Base-by-base conservation (phyloP, 2,329 filamentous ascomycete genomes). In the Arachnomyces sp. region DNA sequence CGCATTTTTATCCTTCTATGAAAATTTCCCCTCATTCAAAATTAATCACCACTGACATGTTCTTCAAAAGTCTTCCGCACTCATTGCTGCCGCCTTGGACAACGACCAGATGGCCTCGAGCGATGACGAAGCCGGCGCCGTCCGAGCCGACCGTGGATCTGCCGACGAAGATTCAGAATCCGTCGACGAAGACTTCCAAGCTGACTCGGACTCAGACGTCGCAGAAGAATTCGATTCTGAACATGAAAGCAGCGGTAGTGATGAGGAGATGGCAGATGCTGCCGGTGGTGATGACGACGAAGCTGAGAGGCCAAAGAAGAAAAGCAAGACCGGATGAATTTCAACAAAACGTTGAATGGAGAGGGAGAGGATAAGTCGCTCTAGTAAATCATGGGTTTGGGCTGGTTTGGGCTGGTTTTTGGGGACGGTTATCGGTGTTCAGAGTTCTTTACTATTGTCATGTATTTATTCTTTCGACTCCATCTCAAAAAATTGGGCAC, bases 81-180 rank as follows among this genome's bases (percentile, higher is more conserved):
- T 82, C 43, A 77, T 95, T 44, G 84, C 86, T 25, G 85, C 86
- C 8, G 88, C 87, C 15, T 77, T 95, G 45, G 78, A 87, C 45
- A 82, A 93, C 52, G 83, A 92, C 49, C 86, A 80, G 56, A 83
- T 93, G 65, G 83, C 80, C 53, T 84, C 80, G 48, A 90, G 85
- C 17, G 89, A 94, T 51, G 88, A 93, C 45, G 84, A 88, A 48
- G 82, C 84, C 31, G 83, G 82, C 6, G 79, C 72, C 18, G 76
- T 65, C 44, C 76, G 78, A 49, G 77, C 82, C 2, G 86, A 92
- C 61, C 82, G 89, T 43, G 90, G 92, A 48, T 92, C 85, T 18
- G 92, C 90, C 3, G 92, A 96, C 58, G 92, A 98, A 64, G 92
- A 98, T 55, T 85, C 90, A 58, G 90, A 96, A 70, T 90, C 84